Conservation (phyloP, 2,329 filamentous ascomycete species). For the Verruconis gallopava region DNA sequence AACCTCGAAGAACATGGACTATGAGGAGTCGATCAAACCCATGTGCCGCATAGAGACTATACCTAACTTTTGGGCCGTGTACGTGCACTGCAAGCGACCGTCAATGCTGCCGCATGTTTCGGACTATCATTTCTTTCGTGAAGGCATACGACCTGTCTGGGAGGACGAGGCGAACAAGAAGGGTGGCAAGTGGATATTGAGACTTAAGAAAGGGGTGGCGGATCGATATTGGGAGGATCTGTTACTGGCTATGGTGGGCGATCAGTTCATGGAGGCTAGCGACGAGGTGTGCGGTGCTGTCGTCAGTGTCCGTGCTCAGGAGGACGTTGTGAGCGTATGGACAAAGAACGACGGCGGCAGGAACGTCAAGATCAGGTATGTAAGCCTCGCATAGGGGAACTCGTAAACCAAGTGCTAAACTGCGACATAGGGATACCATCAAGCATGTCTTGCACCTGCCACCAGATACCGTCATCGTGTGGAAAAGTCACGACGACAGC, state of each 20-base stretch:
- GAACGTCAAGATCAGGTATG: conserved; percentile 90
- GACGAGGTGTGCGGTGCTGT: conserved; percentile 95
- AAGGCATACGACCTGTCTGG: conserved; percentile 93
- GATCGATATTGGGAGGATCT: conserved; percentile 97
- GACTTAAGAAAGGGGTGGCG: conserved; percentile 91
- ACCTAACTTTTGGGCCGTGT: conserved; percentile 86
- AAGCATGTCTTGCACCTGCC: conserved; percentile 81
- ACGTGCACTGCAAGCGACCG: conserved; percentile 78
- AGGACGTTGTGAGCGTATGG: conserved; percentile 97
- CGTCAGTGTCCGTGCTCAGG: conserved; percentile 83
- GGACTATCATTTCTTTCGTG: conserved; percentile 96
- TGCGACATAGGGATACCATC: conserved; percentile 71
- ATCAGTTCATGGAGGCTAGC: conserved; percentile 83
- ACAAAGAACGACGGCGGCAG: conserved; percentile 84
- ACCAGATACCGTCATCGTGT: conserved; percentile 78
- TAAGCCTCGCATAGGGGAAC: conserved; percentile 10
- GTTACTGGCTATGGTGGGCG: conserved; percentile 77
- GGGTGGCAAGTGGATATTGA: conserved; percentile 94
- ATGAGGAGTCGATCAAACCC: conserved; percentile 88
- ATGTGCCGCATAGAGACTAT: conserved; percentile 70
- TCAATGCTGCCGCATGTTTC: conserved; percentile 81
- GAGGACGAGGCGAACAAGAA: conserved; percentile 95
- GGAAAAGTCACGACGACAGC: conserved; percentile 92
- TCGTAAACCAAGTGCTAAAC: conserved; percentile 16
- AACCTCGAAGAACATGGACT: conserved; percentile 93